Evolutionary conservation across 306 rosid species (phyloP), one percentile per base, ranked within the genome.

Genomic region (Glycine tomentella): DNA sequence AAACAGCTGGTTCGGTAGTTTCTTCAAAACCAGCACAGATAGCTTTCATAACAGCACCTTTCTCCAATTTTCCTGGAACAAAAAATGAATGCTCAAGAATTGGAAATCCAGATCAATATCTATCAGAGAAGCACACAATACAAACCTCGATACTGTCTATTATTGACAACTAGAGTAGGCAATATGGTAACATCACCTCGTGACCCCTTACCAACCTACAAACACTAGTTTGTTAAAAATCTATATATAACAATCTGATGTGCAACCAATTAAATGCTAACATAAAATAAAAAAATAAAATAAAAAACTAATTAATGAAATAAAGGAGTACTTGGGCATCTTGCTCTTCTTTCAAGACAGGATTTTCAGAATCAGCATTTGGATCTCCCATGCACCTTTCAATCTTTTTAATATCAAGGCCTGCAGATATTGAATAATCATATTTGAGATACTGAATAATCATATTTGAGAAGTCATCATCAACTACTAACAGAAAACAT

Each of bases 21-120:
- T 95, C 99, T 86, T 95, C 91, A 83, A 95, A 95, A 77, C 99
- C 99, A 84, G 99, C 78, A 90, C 99, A 95, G 78, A 95, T 93
- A 77, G 98, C 99, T 89, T 87, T 95, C 84, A 93, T 61, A 89
- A 95, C 98, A 74, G 99, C 97, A 84, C 98, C 91, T 81, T 93
- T 95, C 87, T 86, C 97, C 87, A 95, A 85, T 87, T 95, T 95
- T 64, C 99, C 99, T 95, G 97, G 48, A 57, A 11, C 57, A 57
- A 50, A 12, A 49, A 66, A 58, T 25, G 88, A 77, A 44, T 4
- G 72, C 34, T 33, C 84, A 61, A 89, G 87, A 64, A 84, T 81
- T 72, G 78, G 81, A 82, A 77, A 72, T 36, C 87, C 58, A 81
- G 53, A 72, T 34, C 67, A 42, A 44, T 8, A 75, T 40, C 74